Evolutionary conservation across 352 stramenopile genomes (phyloP).

Genomic region (Pythium monospermum): DNA sequence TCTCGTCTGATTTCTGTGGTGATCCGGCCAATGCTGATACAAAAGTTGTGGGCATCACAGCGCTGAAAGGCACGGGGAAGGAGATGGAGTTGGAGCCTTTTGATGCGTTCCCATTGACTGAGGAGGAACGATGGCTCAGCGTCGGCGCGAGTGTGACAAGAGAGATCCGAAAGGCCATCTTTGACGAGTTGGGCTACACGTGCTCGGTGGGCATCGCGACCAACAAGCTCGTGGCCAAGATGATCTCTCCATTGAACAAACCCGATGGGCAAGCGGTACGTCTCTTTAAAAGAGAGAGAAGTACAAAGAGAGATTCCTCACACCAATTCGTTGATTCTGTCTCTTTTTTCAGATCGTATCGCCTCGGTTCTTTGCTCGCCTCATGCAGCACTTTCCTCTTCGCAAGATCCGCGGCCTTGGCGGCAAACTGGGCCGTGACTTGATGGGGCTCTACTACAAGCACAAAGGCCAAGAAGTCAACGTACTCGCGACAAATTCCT

Average conservation of each 20-base stretch:
- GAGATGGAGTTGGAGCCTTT: slow-evolving; percentile 21
- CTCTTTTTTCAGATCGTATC: slow-evolving; percentile 47
- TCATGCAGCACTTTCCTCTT: slow-evolving; percentile 73
- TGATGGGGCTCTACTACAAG: slow-evolving; percentile 55
- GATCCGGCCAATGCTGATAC: slow-evolving; percentile 52
- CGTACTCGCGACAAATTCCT: slow-evolving; percentile 14
- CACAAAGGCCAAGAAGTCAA: slow-evolving; percentile 24
- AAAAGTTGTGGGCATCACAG: slow-evolving; percentile 63
- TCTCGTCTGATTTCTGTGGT: slow-evolving; percentile 61
- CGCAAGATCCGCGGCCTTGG: slow-evolving; percentile 71
- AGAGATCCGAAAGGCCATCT: slow-evolving; percentile 68
- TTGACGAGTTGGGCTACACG: slow-evolving; percentile 61
- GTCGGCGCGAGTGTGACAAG: slow-evolving; percentile 57
- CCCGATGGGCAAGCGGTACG: slow-evolving; percentile 66
- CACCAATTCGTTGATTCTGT: too few relatives aligned
- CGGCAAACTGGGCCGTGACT: slow-evolving; percentile 68
- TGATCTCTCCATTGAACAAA: slow-evolving; percentile 78
- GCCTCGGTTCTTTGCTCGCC: slow-evolving; percentile 44
- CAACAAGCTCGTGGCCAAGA: slow-evolving; percentile 79
- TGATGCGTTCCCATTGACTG: slow-evolving; percentile 50
- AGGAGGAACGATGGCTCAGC: slow-evolving; percentile 61
- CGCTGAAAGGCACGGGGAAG: slow-evolving; percentile 29
- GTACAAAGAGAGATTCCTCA: too few relatives aligned
- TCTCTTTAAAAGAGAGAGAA: too few relatives aligned
- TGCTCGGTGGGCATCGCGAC: slow-evolving; percentile 72